A percentile compares a stretch with the other conserved stretches of the same genome.
Evolutionary conservation across 495 filamentous ascomycete genomes (phyloP).

Genomic region (Annulohypoxylon moriforme): DNA sequence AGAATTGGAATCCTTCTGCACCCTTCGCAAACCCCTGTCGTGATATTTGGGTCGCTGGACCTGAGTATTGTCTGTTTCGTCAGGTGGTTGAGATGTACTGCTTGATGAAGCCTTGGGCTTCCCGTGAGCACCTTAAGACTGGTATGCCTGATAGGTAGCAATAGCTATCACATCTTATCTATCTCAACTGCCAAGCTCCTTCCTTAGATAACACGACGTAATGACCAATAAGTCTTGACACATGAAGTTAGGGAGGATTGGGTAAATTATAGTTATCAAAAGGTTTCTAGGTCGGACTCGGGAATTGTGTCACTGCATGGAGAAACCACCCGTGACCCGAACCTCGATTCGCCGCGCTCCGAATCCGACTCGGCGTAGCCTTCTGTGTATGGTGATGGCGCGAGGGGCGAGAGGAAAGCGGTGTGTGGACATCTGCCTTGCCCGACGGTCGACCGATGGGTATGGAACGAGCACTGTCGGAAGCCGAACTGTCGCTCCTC

Average conservation of each 20-base stretch:
- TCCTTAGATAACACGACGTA: neutral
- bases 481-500: slow-evolving; percentile 62
- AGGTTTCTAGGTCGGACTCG: slow-evolving; percentile 37
- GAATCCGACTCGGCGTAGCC: slow-evolving; percentile 42
- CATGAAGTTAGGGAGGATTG: neutral
- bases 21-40: neutral
- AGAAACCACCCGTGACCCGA: slow-evolving; percentile 34
- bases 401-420: slow-evolving; percentile 28
- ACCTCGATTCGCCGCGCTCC: slow-evolving; percentile 39
- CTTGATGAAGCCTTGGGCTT: no score
- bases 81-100: neutral
- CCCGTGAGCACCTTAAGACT: no score
- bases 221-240: neutral
- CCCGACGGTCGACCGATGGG: slow-evolving; percentile 56
- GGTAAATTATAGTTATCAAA: slow-evolving; percentile 9
- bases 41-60: neutral
- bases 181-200: neutral
- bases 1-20: neutral
- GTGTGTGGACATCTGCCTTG: slow-evolving; percentile 57
- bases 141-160: neutral
- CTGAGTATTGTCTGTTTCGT: neutral
- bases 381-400: slow-evolving; percentile 32
- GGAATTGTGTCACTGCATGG: slow-evolving; percentile 39
- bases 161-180: neutral
- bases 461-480: slow-evolving; percentile 62